Percentiles rank a stretch among this genome's conserved stretches.
These are phyloP conservation scores for Trypanosoma lewisi DNA, from an alignment of 208 protist genomes.

Conservation along the genomic window DNA sequence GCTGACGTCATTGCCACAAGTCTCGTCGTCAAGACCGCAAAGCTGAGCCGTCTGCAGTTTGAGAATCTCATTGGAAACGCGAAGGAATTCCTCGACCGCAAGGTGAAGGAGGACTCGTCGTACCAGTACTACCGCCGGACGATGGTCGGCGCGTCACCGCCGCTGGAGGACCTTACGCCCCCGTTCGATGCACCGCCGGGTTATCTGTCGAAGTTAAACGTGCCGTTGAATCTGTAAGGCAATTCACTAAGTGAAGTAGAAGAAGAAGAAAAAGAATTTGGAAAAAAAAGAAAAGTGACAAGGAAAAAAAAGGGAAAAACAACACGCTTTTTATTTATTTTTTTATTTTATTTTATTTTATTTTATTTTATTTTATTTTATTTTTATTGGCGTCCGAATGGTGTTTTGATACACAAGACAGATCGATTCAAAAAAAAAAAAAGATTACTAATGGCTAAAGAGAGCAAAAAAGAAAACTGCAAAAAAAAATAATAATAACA, in stretches of 20 bases:
- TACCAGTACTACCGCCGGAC: slow-evolving; percentile 48
- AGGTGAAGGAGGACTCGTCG: slow-evolving; percentile 38
- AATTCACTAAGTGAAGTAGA: neutral
- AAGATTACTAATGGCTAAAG: no score
- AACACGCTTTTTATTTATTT: neutral
- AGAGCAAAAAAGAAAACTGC: no score
- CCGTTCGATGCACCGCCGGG: slow-evolving; percentile 41
- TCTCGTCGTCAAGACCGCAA: slow-evolving; percentile 50
- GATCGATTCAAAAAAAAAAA: no score
- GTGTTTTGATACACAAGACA: slow-evolving; percentile 13
- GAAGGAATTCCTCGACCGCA: slow-evolving; percentile 31
- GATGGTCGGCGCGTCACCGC: slow-evolving; percentile 35
- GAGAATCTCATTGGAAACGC: slow-evolving; percentile 42
- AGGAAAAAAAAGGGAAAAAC: neutral
- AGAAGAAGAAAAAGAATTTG: slow-evolving; percentile 11
- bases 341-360: neutral
- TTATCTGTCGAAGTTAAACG: slow-evolving; percentile 22
- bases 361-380: slow-evolving; percentile 14
- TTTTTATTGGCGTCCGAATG: slow-evolving; percentile 17
- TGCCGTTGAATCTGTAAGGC: neutral
- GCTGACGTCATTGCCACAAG: slow-evolving; percentile 52
- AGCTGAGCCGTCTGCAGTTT: slow-evolving; percentile 67
- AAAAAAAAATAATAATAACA: no score
- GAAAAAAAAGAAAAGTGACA: neutral
- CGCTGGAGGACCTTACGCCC: slow-evolving; percentile 34